Percentiles rank a stretch among this genome's conserved stretches.
Conservation (phyloP, 73 alveolate species). For the Uronychia binucleata region DNA sequence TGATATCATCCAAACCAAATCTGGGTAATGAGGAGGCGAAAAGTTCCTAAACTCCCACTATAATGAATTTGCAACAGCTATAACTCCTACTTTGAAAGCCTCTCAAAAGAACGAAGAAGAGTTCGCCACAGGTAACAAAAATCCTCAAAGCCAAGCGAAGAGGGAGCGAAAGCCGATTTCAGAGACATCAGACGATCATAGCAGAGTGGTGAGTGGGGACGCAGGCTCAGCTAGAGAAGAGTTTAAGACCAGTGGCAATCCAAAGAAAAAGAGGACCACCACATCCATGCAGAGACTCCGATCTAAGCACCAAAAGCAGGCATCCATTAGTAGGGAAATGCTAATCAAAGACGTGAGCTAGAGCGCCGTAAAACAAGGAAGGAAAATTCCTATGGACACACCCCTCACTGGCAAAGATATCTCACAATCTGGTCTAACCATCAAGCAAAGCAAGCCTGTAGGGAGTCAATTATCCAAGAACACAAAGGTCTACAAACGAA, state of each 20-base stretch:
- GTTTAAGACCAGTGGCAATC: background rate
- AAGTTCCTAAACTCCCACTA: too few relatives aligned
- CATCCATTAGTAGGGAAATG: background rate
- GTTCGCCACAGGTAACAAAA: too few relatives aligned
- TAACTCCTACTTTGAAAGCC: background rate
- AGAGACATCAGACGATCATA: too few relatives aligned
- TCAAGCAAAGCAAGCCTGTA: background rate
- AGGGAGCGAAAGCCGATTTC: too few relatives aligned
- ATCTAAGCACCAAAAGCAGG: background rate
- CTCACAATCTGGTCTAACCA: background rate
- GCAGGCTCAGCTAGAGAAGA: background rate
- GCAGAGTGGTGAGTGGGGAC: too few relatives aligned
- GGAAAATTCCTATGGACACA: background rate
- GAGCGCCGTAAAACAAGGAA: background rate
- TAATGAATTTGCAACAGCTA: background rate
- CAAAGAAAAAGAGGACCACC: background rate
- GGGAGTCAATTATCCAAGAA: background rate
- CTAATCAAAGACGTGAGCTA: background rate
- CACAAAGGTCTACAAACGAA: background rate
- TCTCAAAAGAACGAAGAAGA: background rate
- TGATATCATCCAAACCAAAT: too few relatives aligned
- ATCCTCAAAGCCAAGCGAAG: too few relatives aligned
- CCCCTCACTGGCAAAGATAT: background rate
- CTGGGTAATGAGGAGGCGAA: too few relatives aligned
- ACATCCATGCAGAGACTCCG: background rate